Percentiles rank a stretch among this genome's conserved stretches.
Evolutionary conservation across 805 yeast genomes (phyloP).

Genomic region (Dipodascus geniculatus): DNA sequence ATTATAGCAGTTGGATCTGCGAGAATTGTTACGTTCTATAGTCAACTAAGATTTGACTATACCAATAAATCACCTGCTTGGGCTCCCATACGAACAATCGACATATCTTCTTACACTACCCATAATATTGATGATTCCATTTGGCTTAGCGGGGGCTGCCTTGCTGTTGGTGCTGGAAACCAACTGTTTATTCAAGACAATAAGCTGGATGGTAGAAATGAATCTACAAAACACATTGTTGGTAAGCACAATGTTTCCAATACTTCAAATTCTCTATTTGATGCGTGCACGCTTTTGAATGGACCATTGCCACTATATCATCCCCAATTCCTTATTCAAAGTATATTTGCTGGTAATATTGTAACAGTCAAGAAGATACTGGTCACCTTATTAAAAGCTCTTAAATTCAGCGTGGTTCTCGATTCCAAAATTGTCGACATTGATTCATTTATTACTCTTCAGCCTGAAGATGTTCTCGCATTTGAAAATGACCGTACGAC

Average conservation of each 20-base stretch:
- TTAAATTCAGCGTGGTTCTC: slow-evolving; percentile 43
- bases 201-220: slow-evolving; percentile 38
- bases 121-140: slow-evolving; percentile 81
- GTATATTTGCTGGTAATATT: slow-evolving; percentile 50
- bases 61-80: slow-evolving; percentile 72
- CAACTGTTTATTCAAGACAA: slow-evolving; percentile 79
- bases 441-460: slow-evolving; percentile 19
- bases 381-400: slow-evolving; percentile 36
- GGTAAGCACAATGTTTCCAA: slow-evolving; percentile 8
- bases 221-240: slow-evolving; percentile 30
- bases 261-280: slow-evolving; percentile 34
- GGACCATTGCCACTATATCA: slow-evolving; percentile 88
- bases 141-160: slow-evolving; percentile 70
- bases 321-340: slow-evolving; percentile 76
- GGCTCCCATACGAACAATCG: slow-evolving; percentile 61
- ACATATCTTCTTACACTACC: slow-evolving; percentile 57
- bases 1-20: slow-evolving; percentile 72
- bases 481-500: background rate
- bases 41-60: slow-evolving; percentile 81
- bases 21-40: slow-evolving; percentile 46
- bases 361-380: slow-evolving; percentile 46
- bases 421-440: slow-evolving; percentile 25
- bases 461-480: slow-evolving; percentile 19
- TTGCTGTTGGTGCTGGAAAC: slow-evolving; percentile 81
- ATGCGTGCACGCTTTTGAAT: slow-evolving; percentile 64